Base-by-base conservation (phyloP, 495 filamentous ascomycete species). In the Aspergillus taichungensis region DNA sequence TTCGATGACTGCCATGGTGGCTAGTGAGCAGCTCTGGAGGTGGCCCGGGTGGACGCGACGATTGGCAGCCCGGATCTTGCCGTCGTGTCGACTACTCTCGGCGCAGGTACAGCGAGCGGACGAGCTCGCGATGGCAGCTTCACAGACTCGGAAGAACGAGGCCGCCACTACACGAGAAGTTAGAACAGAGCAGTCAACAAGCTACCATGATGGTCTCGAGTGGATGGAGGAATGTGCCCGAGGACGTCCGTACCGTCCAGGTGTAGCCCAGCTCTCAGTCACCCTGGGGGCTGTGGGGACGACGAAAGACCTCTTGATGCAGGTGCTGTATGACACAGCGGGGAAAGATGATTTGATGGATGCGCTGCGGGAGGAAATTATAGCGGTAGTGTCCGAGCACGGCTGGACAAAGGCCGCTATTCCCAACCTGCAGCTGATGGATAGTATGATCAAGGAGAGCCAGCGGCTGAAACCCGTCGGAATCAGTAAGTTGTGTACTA, bases 371-470 rank as follows among this genome's bases (percentile, higher is more conserved):
- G 0, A 27, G 8, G 42, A 44, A 18, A 32, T 38, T 13, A 31
- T 46, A 7, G n/a, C 37, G 1, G 37, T 46, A 6, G n/a, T 46
- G 6, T 9, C 18, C 6, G 27, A 14, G 8, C 42, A 35, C 8
- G 47, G 42, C 13, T 45, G 37, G 13, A 46, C 34, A 28, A 45
- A 42, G 6, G 31, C 42, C 1, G 29, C 36, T 5, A 8, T 55
- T 5, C 33, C 44, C 27, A 48, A 55, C 8, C 29, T 55, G 13
- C 51, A 45, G 28, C 40, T 55, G 24, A 44, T 76, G 66, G 73
- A 76, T 40, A 70, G 66, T 57, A 64, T 73, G 33, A 43, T 76
- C 49, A 74, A 71, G 46, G 73, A 76, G 42, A 65, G 62, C 13
- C 65, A 69, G 38, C 43, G 73, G 33, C 8, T 70, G n/a, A 60